Evolutionary conservation across 768 basidiomycete species (phyloP).

Genomic region (Steccherinum ochraceum): DNA sequence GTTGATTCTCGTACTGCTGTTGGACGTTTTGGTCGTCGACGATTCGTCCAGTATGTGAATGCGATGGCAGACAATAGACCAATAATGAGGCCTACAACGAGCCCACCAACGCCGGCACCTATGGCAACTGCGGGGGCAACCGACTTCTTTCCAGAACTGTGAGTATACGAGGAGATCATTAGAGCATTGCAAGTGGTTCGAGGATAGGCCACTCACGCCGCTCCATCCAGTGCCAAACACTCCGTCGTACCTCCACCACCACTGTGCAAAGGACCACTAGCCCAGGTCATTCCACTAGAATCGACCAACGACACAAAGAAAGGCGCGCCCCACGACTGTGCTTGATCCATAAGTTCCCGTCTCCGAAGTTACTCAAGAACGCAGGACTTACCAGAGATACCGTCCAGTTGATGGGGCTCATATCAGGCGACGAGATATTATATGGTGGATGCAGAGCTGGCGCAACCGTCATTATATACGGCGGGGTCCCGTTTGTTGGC

Average conservation of each 20-base stretch:
- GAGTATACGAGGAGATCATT: neutral
- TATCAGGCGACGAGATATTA: conserved; percentile 43
- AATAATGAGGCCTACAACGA: conserved; percentile 15
- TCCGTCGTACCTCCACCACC: conserved; percentile 34
- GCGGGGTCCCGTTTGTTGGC: conserved; percentile 52
- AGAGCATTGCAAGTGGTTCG: neutral
- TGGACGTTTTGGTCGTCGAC: neutral
- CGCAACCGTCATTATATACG: conserved; percentile 52
- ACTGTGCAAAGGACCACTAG: conserved; percentile 52
- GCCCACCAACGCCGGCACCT: conserved; percentile 19
- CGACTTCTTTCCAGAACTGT: neutral
- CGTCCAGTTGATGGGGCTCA: conserved; percentile 49
- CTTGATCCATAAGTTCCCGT: conserved; percentile 13
- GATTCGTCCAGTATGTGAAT: neutral
- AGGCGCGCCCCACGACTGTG: conserved; percentile 42
- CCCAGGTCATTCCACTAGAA: conserved; percentile 43
- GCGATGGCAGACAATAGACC: conserved; percentile 10
- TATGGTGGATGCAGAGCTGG: conserved; percentile 56
- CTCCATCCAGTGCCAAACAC: conserved; percentile 29
- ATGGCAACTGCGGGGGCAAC: conserved; percentile 15
- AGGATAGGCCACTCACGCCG: neutral
- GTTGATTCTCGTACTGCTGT: conserved; percentile 3
- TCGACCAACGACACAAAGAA: conserved; percentile 55
- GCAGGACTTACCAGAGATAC: conserved; percentile 29
- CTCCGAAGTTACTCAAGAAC: too few relatives aligned